These are phyloP conservation scores for Botrytis fabae DNA, from an alignment of 2,329 filamentous ascomycete species.

Conservation along the genomic window DNA sequence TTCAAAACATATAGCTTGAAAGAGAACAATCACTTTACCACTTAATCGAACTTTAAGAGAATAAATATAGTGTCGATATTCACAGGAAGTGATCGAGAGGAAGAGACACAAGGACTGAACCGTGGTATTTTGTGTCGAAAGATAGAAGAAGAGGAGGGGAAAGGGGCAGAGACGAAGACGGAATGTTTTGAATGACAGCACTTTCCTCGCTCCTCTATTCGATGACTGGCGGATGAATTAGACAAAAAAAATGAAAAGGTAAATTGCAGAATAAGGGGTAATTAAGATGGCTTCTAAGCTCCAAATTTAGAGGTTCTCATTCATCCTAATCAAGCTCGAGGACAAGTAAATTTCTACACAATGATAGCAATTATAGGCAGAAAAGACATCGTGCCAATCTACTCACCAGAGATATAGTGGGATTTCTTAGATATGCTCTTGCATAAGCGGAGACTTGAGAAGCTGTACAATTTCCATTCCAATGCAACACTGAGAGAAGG, in stretches of 20 bases:
- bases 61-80: not conserved
- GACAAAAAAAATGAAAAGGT: accelerated
- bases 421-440: not conserved
- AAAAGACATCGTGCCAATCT: not conserved
- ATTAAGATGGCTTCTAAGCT: not conserved
- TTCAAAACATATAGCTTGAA: not conserved
- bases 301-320: not conserved
- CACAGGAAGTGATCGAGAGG: not conserved
- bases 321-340: not conserved
- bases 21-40: not conserved
- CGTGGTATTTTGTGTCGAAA: not conserved
- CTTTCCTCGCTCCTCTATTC: not conserved
- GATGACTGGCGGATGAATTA: not conserved
- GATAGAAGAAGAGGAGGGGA: not conserved
- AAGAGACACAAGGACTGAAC: not conserved
- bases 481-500: not conserved
- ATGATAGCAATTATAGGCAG: not conserved
- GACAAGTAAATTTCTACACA: not conserved
- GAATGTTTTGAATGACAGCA: not conserved
- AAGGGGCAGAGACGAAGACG: not conserved
- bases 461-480: not conserved
- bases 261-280: not conserved
- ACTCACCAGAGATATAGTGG: not conserved
- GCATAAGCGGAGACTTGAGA: accelerated
- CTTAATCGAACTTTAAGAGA: not conserved